Conservation (phyloP, 1,284 basidiomycete genomes). For the Fomitopsis pinicola region DNA sequence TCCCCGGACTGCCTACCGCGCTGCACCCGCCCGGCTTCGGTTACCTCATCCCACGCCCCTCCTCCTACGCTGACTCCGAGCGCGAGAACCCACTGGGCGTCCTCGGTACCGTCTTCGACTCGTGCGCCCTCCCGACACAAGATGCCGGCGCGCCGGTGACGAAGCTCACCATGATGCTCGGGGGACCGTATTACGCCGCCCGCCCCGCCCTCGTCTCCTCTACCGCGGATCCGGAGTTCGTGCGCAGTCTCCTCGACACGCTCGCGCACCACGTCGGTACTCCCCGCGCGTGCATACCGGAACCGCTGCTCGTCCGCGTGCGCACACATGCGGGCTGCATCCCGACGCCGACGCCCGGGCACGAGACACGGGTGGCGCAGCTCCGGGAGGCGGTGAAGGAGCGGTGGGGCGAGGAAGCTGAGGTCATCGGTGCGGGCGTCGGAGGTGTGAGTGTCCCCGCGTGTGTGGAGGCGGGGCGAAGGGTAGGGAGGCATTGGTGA, state of each 20-base stretch:
- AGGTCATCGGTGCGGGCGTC: slow-evolving; percentile 83
- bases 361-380: slow-evolving; percentile 65
- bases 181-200: slow-evolving; percentile 73
- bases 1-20: slow-evolving; percentile 46
- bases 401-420: slow-evolving; percentile 56
- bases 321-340: slow-evolving; percentile 74
- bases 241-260: slow-evolving; percentile 40
- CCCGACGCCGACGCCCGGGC: slow-evolving; percentile 77
- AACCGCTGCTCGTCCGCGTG: slow-evolving; percentile 54
- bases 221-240: slow-evolving; percentile 28
- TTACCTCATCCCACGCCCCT: slow-evolving; percentile 85
- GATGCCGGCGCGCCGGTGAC: slow-evolving; percentile 45
- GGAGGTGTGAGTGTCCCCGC: slow-evolving; percentile 90
- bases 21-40: slow-evolving; percentile 88
- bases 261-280: slow-evolving; percentile 48
- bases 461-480: slow-evolving; percentile 74
- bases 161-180: slow-evolving; percentile 91
- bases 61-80: slow-evolving; percentile 41
- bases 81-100: slow-evolving; percentile 43
- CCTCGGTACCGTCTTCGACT: slow-evolving; percentile 85
- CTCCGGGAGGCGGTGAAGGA: slow-evolving; percentile 44
- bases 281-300: slow-evolving; percentile 37
- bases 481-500: slow-evolving; percentile 36
- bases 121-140: slow-evolving; percentile 66
- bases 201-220: slow-evolving; percentile 21